Evolutionary conservation across 2,329 filamentous ascomycete species (phyloP).

Genomic region (Trichophyton schoenleinii): DNA sequence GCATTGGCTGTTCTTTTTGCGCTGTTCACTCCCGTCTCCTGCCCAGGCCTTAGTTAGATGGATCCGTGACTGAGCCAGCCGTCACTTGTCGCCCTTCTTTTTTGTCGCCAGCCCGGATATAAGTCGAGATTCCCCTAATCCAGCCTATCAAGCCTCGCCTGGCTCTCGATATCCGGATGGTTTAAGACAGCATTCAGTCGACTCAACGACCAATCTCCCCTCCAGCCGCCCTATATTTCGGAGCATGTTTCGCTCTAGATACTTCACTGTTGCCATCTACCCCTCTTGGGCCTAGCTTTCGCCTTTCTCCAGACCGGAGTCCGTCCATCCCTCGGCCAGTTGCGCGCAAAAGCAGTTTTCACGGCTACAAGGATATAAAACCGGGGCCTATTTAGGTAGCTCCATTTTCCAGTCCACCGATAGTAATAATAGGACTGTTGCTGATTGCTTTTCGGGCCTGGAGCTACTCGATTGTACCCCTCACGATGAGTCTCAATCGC

Average conservation of each 20-base stretch:
- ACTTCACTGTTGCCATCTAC: neutral
- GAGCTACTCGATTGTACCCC: neutral
- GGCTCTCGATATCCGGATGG: neutral
- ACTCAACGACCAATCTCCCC: neutral
- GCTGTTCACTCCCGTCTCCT: too few species aligned
- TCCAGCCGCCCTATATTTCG: neutral
- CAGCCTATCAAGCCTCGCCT: neutral
- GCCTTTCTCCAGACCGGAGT: neutral
- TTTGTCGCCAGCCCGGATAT: neutral
- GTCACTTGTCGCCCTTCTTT: neutral
- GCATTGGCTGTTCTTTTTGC: too few species aligned
- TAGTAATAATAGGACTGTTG: neutral
- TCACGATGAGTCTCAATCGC: conserved; percentile 9
- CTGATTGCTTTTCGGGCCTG: neutral
- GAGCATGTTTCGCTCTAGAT: conserved; percentile 6
- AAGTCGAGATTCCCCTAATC: neutral
- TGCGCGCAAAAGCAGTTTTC: neutral
- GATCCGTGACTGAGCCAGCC: neutral
- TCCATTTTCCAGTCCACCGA: neutral
- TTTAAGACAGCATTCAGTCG: neutral
- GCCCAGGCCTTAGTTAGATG: neutral
- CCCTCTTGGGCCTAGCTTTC: conserved; percentile 1
- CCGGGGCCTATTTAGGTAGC: neutral
- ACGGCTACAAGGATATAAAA: neutral
- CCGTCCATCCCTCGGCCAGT: neutral